phyloP scores from a whole-genome alignment of 306 rosid species.

The Casuarina glauca region DNA sequence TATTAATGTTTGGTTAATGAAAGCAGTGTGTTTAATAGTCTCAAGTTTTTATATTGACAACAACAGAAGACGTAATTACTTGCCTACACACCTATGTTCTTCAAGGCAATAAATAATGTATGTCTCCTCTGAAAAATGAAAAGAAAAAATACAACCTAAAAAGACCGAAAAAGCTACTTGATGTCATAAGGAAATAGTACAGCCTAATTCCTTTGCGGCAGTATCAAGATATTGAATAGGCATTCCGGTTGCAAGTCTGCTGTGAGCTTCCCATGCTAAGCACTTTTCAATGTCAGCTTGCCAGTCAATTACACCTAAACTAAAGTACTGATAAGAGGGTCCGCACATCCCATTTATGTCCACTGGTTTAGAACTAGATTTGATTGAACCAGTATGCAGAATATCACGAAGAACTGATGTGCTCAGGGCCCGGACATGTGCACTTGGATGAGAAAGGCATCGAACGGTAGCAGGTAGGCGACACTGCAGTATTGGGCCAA shows the following conservation, averaged over 20 bases:
- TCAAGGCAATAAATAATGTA: constrained; percentile 17
- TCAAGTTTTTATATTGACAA: constrained; percentile 4
- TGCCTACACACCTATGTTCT: constrained; percentile 11
- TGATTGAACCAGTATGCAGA: constrained; percentile 55
- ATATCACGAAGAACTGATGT: constrained; percentile 91
- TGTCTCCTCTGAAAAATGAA: constrained; percentile 23
- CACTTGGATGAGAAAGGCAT: constrained; percentile 93
- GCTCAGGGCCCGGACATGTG: constrained; percentile 83
- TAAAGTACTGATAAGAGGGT: constrained; percentile 57
- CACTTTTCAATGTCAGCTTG: constrained; percentile 77
- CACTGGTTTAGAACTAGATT: constrained; percentile 46
- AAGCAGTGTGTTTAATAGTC: neutral
- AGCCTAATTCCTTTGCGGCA: constrained; percentile 84
- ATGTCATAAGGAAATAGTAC: constrained; percentile 60
- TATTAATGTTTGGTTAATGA: constrained; percentile 1
- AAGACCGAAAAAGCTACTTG: constrained; percentile 22
- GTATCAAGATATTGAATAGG: constrained; percentile 63
- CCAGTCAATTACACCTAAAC: constrained; percentile 67
- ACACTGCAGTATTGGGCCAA: constrained; percentile 58
- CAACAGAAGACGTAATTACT: constrained; percentile 17
- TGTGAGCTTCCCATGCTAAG: constrained; percentile 90
- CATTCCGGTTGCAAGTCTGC: constrained; percentile 65
- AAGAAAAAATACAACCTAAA: constrained; percentile 33
- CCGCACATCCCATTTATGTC: constrained; percentile 44
- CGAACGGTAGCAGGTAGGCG: constrained; percentile 79